Base-by-base conservation (phyloP, 2,329 filamentous ascomycete species). In the Amphichorda felina region DNA sequence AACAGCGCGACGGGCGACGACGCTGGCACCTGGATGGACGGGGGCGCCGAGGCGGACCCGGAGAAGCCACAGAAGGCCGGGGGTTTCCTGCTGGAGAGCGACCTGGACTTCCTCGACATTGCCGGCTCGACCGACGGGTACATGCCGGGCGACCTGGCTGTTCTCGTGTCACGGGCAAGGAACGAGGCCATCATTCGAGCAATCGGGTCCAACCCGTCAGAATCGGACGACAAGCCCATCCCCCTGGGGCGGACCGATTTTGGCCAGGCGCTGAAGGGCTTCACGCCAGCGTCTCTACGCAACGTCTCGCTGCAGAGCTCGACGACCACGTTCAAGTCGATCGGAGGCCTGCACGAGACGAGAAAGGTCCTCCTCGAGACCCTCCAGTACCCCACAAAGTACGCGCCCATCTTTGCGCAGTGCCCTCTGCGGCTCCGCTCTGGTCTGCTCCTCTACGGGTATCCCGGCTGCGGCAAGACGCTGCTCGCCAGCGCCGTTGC, bases 51-150 rank as follows among this genome's bases (percentile, higher is more conserved):
- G 30, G 57, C 62, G 6, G 77, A 72, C 40, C 56, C 61, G 24
- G 56, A 59, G 11, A 10, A 10, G 14, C 24, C 29, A 11, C 43
- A 45, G 5, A 57, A 54, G 33, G 55, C 61, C 4, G 71, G 73
- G 36, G 82, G 80, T 0, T 91, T 94, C 48, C 59, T 79, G 2
- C 63, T 94, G 5, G 82, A 87, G 39, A 62, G 75, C 0, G 73
- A 82, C 33, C 73, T 98, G 8, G 91, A 98, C 54, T 84, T 96
- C 39, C 73, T 96, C 8, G 89, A 96, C 43, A 71, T 98, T 38
- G 87, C 93, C 14, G 88, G 91, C 2, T 81, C 89, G 46, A 96
- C 89, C 0, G 91, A 98, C 51, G 91, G 91, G 1, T 98, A 96
- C 53, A 95, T 96, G 88, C 89, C 91, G 1, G 91, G 88, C 4